phyloP scores from a whole-genome alignment of 169 alveolate species.

The Ichthyophthirius multifiliis region DNA sequence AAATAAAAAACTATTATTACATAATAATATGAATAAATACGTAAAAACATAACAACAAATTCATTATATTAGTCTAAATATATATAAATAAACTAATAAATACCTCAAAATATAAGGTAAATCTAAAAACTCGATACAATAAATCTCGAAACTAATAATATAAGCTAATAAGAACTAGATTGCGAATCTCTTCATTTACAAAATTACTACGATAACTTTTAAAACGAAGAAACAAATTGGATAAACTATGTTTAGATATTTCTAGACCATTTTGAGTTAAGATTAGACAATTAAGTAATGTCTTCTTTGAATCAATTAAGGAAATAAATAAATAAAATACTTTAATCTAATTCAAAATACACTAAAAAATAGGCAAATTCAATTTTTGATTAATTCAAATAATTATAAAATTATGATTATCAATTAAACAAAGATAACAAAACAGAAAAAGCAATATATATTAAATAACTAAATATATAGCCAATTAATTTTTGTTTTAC shows the following conservation, averaged over 20 bases:
- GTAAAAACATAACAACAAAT: too few relatives aligned
- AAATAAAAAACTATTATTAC: too few relatives aligned
- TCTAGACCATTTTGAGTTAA: background rate
- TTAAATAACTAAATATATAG: background rate
- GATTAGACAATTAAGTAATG: background rate
- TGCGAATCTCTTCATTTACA: too few relatives aligned
- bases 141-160: too few relatives aligned
- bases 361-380: background rate
- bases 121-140: too few relatives aligned
- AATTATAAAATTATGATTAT: background rate
- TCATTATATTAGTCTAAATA: too few relatives aligned
- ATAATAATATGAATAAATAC: too few relatives aligned
- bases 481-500: conserved; percentile 8
- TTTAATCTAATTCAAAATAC: background rate
- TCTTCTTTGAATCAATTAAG: background rate
- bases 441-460: background rate
- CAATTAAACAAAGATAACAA: too few relatives aligned
- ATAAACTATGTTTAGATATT: background rate
- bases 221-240: background rate
- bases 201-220: too few relatives aligned
- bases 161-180: too few relatives aligned
- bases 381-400: background rate
- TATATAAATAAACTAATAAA: too few relatives aligned
- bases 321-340: background rate
- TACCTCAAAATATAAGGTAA: too few relatives aligned